Evolutionary conservation across 1,284 basidiomycete species (phyloP).

Genomic region (Rhodotorula sp.): DNA sequence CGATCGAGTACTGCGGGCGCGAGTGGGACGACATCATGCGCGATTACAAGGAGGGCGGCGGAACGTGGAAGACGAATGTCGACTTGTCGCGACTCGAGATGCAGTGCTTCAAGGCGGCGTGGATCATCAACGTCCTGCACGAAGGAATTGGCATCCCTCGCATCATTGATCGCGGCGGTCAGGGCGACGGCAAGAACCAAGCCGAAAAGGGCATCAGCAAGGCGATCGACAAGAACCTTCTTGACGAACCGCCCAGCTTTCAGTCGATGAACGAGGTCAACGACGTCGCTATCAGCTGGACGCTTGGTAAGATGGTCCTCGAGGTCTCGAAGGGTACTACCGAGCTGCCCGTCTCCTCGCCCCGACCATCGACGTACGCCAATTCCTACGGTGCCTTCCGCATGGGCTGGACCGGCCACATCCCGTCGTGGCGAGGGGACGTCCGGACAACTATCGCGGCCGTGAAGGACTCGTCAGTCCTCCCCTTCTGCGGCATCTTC

Average conservation of each 20-base stretch:
- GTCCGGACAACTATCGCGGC: slow-evolving; percentile 23
- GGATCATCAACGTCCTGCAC: slow-evolving; percentile 94
- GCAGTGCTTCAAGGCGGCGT: slow-evolving; percentile 99
- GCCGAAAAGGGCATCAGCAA: slow-evolving; percentile 67
- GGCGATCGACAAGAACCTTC: slow-evolving; percentile 76
- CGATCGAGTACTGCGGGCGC: slow-evolving; percentile 76
- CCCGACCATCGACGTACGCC: background rate
- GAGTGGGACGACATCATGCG: slow-evolving; percentile 74
- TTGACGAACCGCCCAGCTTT: slow-evolving; percentile 64
- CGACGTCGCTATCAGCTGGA: slow-evolving; percentile 94
- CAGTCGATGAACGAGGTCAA: slow-evolving; percentile 89
- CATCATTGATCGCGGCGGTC: slow-evolving; percentile 76
- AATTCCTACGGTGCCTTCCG: background rate
- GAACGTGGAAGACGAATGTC: slow-evolving; percentile 56
- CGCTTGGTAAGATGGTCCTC: slow-evolving; percentile 94
- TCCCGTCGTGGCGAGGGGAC: slow-evolving; percentile 29
- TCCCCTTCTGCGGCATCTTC: slow-evolving; percentile 22
- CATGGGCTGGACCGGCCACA: slow-evolving; percentile 30
- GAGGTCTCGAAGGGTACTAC: slow-evolving; percentile 60
- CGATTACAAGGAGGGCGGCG: slow-evolving; percentile 62
- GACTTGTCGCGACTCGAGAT: slow-evolving; percentile 83
- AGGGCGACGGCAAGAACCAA: slow-evolving; percentile 53
- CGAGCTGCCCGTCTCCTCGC: slow-evolving; percentile 11
- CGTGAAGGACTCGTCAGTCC: slow-evolving; percentile 21
- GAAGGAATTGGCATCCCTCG: slow-evolving; percentile 94